Evolutionary conservation across 148 eudicot genomes (phyloP).

Genomic region (Fagopyrum esculentum): DNA sequence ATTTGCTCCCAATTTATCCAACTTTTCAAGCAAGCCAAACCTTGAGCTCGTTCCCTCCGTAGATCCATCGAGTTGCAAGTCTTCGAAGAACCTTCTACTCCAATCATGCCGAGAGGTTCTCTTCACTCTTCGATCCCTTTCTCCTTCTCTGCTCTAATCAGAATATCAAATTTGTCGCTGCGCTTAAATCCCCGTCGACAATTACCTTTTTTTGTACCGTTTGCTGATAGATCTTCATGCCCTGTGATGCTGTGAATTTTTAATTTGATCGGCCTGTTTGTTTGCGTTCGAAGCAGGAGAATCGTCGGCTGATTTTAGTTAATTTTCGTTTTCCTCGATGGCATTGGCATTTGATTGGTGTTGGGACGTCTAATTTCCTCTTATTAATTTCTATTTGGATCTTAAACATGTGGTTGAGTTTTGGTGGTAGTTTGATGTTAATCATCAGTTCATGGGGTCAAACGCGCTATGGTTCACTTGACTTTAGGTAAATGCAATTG

Average conservation of each 20-base stretch:
- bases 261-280: neutral
- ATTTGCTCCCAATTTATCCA: neutral
- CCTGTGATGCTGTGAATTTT: neutral
- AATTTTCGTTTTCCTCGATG: neutral
- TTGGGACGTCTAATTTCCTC: neutral
- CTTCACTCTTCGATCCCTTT: neutral
- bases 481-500: neutral
- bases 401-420: neutral
- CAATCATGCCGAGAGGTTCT: constrained; percentile 7
- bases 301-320: neutral
- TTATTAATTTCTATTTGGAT: neutral
- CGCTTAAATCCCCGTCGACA: neutral
- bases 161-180: neutral
- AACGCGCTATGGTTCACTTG: neutral
- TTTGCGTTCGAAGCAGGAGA: neutral
- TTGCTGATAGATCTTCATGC: neutral
- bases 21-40: constrained; percentile 5
- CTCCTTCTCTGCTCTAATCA: neutral
- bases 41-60: neutral
- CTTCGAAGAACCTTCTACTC: constrained; percentile 8
- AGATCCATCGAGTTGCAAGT: neutral
- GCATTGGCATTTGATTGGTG: neutral
- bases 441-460: neutral
- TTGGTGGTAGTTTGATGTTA: neutral
- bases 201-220: neutral